Conservation (phyloP, 768 basidiomycete genomes). For the Lactifluus piperatus region DNA sequence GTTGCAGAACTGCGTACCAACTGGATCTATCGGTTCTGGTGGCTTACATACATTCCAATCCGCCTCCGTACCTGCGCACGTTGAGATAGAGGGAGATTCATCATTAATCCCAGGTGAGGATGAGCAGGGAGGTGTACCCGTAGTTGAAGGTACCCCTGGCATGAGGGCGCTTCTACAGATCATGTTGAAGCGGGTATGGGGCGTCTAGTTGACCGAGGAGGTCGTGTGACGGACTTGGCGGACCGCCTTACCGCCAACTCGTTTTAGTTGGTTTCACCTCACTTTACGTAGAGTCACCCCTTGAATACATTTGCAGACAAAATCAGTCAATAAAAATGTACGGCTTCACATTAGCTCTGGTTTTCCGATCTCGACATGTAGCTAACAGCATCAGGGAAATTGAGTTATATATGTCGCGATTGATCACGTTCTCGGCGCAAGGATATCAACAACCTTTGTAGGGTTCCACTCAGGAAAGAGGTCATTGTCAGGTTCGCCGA, state of each 20-base stretch:
- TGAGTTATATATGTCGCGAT: neutral
- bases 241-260: neutral
- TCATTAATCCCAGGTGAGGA: neutral
- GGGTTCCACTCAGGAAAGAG: slow-evolving; percentile 22
- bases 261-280: neutral
- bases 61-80: slow-evolving; percentile 44
- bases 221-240: neutral
- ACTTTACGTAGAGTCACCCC: neutral
- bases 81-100: slow-evolving; percentile 39
- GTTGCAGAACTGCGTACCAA: slow-evolving; percentile 32
- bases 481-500: slow-evolving; percentile 14
- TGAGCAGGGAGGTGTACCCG: slow-evolving; percentile 24
- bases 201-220: slow-evolving; percentile 16
- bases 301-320: neutral
- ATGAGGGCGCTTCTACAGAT: slow-evolving; percentile 38
- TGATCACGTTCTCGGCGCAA: neutral
- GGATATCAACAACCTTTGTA: slow-evolving; percentile 13
- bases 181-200: slow-evolving; percentile 53
- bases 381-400: no score
- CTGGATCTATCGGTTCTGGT: slow-evolving; percentile 20
- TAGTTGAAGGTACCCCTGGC: slow-evolving; percentile 60
- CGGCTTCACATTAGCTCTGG: neutral
- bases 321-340: neutral
- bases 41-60: slow-evolving; percentile 34
- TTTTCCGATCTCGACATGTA: neutral